These are phyloP conservation scores for Chlorella variabilis DNA, from an alignment of 163 green algal species.

Conservation along the genomic window DNA sequence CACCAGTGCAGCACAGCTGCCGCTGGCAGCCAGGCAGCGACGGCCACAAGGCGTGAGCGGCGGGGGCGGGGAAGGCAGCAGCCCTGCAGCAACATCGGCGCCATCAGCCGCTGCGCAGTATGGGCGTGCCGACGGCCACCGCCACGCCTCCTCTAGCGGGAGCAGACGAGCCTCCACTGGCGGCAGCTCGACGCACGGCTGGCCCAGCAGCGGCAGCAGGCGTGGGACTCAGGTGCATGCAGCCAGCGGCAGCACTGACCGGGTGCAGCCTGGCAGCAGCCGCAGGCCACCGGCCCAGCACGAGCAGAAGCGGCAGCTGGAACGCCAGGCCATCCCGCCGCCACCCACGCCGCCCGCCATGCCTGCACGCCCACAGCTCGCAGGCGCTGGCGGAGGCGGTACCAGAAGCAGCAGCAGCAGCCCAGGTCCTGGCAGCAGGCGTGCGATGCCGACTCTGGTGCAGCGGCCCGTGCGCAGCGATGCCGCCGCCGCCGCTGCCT, in stretches of 20 bases:
- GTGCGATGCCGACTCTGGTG: background rate
- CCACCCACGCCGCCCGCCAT: too few species aligned
- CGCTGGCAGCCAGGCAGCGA: background rate
- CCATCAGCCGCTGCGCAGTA: background rate
- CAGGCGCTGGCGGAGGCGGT: too few species aligned
- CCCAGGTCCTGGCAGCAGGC: background rate
- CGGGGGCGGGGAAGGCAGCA: background rate
- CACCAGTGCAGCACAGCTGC: background rate
- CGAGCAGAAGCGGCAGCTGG: background rate
- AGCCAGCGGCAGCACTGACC: background rate
- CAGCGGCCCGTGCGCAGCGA: background rate
- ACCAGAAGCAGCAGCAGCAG: background rate
- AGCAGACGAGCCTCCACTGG: background rate
- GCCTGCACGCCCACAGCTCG: too few species aligned
- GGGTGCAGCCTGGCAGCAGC: background rate
- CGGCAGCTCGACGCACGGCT: too few species aligned
- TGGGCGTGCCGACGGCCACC: conserved; percentile 7
- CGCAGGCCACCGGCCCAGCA: background rate
- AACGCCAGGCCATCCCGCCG: background rate
- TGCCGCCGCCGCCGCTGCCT: too few species aligned
- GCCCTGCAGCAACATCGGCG: background rate
- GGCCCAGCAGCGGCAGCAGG: background rate
- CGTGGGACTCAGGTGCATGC: background rate
- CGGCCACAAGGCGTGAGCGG: background rate
- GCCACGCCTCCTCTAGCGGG: background rate